These are phyloP conservation scores for Luffa acutangula DNA, from an alignment of 306 rosid species.

Conservation along the genomic window DNA sequence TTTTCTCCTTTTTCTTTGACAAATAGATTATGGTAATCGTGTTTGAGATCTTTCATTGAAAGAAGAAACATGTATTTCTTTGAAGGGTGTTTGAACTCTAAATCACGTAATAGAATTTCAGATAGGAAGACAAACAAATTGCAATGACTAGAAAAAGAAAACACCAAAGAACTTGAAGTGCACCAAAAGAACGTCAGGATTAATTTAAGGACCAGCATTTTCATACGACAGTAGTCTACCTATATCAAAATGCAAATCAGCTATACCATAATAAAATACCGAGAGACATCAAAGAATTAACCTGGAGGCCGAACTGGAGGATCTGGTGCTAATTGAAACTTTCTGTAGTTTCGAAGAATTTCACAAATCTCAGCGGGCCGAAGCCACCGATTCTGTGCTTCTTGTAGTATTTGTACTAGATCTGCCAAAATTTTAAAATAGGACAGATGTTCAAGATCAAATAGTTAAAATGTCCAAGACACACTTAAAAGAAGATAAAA, in stretches of 20 bases:
- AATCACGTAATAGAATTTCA: neutral
- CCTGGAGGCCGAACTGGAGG: conserved; percentile 60
- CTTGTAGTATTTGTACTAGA: conserved; percentile 21
- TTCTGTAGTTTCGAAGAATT: conserved; percentile 49
- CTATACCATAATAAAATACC: neutral
- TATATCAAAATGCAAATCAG: neutral
- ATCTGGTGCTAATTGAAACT: conserved; percentile 39
- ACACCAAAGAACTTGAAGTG: neutral
- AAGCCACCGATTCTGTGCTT: conserved; percentile 62
- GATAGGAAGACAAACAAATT: neutral
- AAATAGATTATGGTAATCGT: neutral
- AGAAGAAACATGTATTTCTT: neutral
- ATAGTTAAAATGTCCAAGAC: neutral
- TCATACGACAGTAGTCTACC: neutral
- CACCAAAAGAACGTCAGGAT: neutral
- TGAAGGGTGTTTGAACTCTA: neutral
- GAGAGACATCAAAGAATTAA: conserved; percentile 11
- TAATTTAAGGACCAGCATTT: neutral
- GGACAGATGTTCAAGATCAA: neutral
- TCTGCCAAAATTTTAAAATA: neutral
- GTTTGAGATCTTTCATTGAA: neutral
- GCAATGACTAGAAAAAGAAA: neutral
- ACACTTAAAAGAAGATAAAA: neutral
- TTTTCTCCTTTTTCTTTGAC: neutral
- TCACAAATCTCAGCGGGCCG: conserved; percentile 61